Conservation (phyloP, 495 filamentous ascomycete genomes). For the Penicillium salamii region DNA sequence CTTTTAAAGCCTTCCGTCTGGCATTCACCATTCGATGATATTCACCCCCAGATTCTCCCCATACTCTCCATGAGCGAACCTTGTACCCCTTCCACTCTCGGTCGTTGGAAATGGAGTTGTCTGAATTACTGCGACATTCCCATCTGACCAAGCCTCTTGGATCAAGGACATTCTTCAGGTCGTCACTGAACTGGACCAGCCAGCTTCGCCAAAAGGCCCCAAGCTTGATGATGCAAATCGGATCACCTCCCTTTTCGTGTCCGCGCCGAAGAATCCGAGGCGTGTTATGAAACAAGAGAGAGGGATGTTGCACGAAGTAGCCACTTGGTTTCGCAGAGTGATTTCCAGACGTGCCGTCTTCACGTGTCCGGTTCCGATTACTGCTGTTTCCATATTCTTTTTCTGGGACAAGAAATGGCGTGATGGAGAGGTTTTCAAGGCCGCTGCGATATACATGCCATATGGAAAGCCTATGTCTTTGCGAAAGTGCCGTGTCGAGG, state of each 20-base stretch:
- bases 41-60: slow-evolving; percentile 12
- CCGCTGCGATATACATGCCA: slow-evolving; percentile 17
- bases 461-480: slow-evolving; percentile 5
- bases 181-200: slow-evolving; percentile 10
- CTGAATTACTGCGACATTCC: slow-evolving; percentile 10
- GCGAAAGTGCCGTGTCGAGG: neutral
- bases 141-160: slow-evolving; percentile 14
- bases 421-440: slow-evolving; percentile 7
- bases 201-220: slow-evolving; percentile 11
- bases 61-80: slow-evolving; percentile 13
- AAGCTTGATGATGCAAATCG: slow-evolving; percentile 12
- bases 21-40: slow-evolving; percentile 14
- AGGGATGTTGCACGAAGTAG: slow-evolving; percentile 16
- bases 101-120: slow-evolving; percentile 8
- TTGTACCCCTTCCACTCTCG: slow-evolving; percentile 16
- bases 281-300: slow-evolving; percentile 8
- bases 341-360: too few relatives aligned
- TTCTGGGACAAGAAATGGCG: slow-evolving; percentile 3
- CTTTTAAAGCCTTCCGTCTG: neutral
- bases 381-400: slow-evolving; percentile 13
- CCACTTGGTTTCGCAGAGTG: slow-evolving; percentile 12
- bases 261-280: slow-evolving; percentile 15
- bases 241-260: neutral
- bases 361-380: too few relatives aligned
- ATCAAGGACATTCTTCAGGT: slow-evolving; percentile 11